Conservation (phyloP, 1,284 basidiomycete genomes). For the Melanopsichium pennsylvanicum region DNA sequence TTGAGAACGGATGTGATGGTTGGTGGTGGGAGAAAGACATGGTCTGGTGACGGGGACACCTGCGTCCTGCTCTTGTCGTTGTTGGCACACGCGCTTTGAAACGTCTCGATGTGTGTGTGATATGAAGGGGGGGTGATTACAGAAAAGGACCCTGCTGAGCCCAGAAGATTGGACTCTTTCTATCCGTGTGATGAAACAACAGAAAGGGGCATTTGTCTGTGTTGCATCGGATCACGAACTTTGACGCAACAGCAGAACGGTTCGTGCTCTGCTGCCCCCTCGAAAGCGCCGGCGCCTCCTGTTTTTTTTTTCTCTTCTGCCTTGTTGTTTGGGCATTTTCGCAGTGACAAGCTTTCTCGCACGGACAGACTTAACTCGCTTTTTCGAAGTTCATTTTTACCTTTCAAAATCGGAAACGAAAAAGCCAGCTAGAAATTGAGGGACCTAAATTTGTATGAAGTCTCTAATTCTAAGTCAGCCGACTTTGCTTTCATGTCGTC, state of each 20-base stretch:
- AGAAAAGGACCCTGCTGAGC: slow-evolving; percentile 16
- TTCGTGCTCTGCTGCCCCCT: too few species aligned
- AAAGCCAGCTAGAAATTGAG: not conserved
- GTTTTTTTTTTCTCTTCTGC: slow-evolving; percentile 14
- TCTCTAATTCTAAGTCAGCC: too few species aligned
- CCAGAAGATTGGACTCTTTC: slow-evolving; percentile 1
- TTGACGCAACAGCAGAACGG: too few species aligned
- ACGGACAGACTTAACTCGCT: not conserved
- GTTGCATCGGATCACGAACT: too few species aligned
- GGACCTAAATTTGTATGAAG: slow-evolving; percentile 7
- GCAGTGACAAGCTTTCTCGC: not conserved
- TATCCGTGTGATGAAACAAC: slow-evolving; percentile 4
- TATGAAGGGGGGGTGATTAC: slow-evolving; percentile 23
- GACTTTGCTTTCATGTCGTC: too few species aligned
- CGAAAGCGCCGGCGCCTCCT: slow-evolving; percentile 9
- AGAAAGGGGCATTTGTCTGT: too few species aligned
- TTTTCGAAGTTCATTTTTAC: too few species aligned
- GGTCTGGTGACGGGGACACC: too few species aligned
- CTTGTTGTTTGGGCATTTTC: not conserved
- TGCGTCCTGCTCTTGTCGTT: not conserved
- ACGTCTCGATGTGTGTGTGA: slow-evolving; percentile 6
- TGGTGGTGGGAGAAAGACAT: slow-evolving; percentile 25
- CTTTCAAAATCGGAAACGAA: not conserved
- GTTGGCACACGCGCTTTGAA: not conserved
- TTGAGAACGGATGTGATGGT: slow-evolving; percentile 8